phyloP scores from a whole-genome alignment of 768 basidiomycete species.

The Phylloporus sp. region DNA sequence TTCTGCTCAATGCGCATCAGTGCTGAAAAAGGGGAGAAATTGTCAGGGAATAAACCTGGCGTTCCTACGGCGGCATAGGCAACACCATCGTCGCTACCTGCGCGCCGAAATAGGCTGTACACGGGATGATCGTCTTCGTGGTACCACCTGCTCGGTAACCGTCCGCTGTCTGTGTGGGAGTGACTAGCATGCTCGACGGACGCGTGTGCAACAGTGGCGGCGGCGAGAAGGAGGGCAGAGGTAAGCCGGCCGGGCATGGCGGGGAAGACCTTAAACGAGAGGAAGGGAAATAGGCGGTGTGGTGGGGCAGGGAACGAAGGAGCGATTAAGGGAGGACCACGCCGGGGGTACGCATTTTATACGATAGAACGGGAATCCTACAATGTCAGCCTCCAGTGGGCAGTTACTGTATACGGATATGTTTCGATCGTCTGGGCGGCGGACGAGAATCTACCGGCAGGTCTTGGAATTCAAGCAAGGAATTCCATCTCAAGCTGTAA shows the following conservation, averaged over 20 bases:
- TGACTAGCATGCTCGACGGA: conserved; percentile 16
- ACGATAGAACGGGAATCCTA: conserved; percentile 14
- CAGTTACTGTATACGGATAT: conserved; percentile 11
- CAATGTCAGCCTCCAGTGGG: conserved; percentile 25
- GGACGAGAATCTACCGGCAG: background rate
- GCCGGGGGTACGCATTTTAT: conserved; percentile 22
- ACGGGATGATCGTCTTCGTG: conserved; percentile 57
- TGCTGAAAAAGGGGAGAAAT: background rate
- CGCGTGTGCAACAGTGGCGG: conserved; percentile 18
- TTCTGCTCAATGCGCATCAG: conserved; percentile 31
- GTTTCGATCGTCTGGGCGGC: conserved; percentile 6
- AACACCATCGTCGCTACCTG: conserved; percentile 37
- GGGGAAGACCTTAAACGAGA: conserved; percentile 36
- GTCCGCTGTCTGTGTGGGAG: conserved; percentile 15
- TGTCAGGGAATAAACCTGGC: conserved; percentile 37
- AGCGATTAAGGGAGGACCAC: conserved; percentile 5
- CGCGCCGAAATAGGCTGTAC: conserved; percentile 59
- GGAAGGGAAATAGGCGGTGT: conserved; percentile 28
- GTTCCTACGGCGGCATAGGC: conserved; percentile 56
- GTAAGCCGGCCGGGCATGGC: conserved; percentile 25
- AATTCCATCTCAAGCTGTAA: conserved; percentile 3
- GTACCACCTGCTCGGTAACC: conserved; percentile 47
- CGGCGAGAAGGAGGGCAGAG: conserved; percentile 25
- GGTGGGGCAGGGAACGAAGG: conserved; percentile 3
- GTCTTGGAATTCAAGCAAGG: conserved; percentile 7